These are phyloP conservation scores for Populus tremula DNA, from an alignment of 345 rosid genomes.

Conservation along the genomic window DNA sequence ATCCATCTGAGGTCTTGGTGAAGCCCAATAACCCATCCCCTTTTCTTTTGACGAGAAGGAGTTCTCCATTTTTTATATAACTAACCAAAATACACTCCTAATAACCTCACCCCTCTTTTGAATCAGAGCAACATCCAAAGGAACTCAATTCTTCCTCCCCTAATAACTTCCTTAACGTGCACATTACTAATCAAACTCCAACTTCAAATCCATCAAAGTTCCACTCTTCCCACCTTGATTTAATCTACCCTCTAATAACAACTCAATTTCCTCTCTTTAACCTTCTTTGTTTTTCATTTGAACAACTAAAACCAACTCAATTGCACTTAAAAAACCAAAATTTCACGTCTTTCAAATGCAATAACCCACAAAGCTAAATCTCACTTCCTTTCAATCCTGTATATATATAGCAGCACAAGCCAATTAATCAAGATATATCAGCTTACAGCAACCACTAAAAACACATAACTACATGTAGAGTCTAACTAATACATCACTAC, in stretches of 20 bases:
- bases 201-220: constrained; percentile 13
- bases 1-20: constrained; percentile 47
- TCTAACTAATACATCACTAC: not conserved
- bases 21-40: constrained; percentile 43
- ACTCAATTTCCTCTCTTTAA: not conserved
- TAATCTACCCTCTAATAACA: not conserved
- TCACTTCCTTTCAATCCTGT: not conserved
- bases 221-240: not conserved
- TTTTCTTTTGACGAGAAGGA: constrained; percentile 51
- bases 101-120: not conserved
- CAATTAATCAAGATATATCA: not conserved
- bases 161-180: constrained; percentile 5
- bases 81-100: not conserved
- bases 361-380: constrained; percentile 13
- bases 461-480: constrained; percentile 3
- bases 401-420: not conserved
- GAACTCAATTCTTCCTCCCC: not conserved
- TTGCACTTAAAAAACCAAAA: constrained; percentile 2
- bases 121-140: not conserved
- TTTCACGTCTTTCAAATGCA: not conserved
- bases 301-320: not conserved
- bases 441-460: not conserved
- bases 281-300: not conserved
- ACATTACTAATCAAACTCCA: constrained; percentile 4
- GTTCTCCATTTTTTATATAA: constrained; percentile 49